Conservation (phyloP, 2,329 filamentous ascomycete species). For the Aspergillus pseudotamarii region DNA sequence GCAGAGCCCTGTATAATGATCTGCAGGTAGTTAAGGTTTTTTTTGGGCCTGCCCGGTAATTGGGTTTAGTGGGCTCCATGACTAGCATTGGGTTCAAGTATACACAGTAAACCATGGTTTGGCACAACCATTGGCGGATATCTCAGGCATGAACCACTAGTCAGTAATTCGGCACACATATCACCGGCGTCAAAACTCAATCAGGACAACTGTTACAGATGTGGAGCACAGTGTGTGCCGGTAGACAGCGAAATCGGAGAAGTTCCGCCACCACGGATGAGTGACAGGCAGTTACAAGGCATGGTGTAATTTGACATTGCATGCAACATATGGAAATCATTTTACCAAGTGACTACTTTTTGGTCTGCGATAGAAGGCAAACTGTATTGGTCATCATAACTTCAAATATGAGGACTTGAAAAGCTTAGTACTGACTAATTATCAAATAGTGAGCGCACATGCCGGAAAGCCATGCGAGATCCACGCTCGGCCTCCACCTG, state of each 20-base stretch:
- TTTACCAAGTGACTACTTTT: background rate
- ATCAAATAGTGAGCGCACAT: background rate
- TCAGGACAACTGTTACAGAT: background rate
- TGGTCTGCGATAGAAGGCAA: background rate
- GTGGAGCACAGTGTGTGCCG: background rate
- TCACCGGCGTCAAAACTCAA: background rate
- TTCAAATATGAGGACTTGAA: background rate
- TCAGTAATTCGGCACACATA: background rate
- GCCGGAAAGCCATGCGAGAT: background rate
- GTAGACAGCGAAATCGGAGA: background rate
- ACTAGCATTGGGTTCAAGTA: background rate
- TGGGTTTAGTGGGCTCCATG: background rate
- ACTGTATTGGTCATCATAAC: background rate
- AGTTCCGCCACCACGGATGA: background rate
- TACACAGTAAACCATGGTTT: background rate
- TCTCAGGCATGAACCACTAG: background rate
- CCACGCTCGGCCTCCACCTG: background rate
- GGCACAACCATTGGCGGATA: background rate
- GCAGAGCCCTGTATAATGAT: background rate
- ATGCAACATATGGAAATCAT: background rate
- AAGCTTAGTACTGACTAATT: constrained; percentile 2
- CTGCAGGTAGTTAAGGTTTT: background rate
- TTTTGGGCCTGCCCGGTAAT: background rate
- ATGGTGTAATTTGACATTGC: background rate
- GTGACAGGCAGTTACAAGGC: background rate